Base-by-base conservation (phyloP, 345 rosid genomes). In the Syzygium jambos region DNA sequence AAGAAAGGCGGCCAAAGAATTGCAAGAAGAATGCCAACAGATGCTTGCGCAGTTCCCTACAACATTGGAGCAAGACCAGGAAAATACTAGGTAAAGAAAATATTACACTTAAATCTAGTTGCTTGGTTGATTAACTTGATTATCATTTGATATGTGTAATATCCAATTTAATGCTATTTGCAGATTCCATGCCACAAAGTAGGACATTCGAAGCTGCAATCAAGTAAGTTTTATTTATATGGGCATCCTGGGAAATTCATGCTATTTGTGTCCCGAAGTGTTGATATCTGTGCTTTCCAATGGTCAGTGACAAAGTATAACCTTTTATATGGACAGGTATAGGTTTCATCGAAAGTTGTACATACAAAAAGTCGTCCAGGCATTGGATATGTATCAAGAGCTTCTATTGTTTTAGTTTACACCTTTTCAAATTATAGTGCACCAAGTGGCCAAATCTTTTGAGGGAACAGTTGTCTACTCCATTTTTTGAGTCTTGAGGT, bases 321-420 rank as follows among this genome's bases (percentile, higher is more conserved):
- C 52, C 65, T 23, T 61, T 15, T 6, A 30, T 27, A 27, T 68
- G 27, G 68, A 88, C 94, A 95, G 98, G 92, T 94, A 96, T 84
- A 94, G 98, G 90, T 83, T 95, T 93, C 95, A 97, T 88, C 91
- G 95, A 87, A 97, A 97, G 92, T 87, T 93, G 92, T 93, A 95
- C 83, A 89, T 95, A 23, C 90, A 94, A 92, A 97, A 97, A 91
- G 93, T 93, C 85, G 90, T 93, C 88, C 89, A 89, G 89, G 96
- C 98, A 57, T 92, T 96, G 90, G 96, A 93, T 25, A 90, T 95
- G 68, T 96, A 96, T 92, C 98, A 95, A 90, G 98, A 95, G 54
- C 90, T 92, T 68, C 91, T 96, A 89, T 88, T 96, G 88, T 96
- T 91, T 87, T 96, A 88, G 85, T 34, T 52, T 34, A 54, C 23